Base-by-base conservation (phyloP, 208 protist species). In the Acanthamoeba triangularis region DNA sequence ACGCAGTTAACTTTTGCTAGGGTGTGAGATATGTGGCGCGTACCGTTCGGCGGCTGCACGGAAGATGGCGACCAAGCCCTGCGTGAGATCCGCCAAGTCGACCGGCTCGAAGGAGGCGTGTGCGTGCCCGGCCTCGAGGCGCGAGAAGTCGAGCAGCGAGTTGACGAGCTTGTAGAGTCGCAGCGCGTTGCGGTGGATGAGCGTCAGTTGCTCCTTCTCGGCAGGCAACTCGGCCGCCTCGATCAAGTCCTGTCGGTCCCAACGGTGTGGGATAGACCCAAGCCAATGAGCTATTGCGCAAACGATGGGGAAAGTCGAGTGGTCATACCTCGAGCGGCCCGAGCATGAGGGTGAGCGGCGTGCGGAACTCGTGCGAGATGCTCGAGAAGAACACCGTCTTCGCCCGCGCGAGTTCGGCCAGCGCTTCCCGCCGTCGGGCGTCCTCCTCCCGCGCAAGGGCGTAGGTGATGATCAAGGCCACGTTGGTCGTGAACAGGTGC, bases 311-410 rank as follows among this genome's bases (percentile, higher is more conserved):
- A n/a, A 25, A 7, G 0, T 18, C 0, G 23, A 16, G 49, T 3
- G 33, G 35, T 11, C 13, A 37, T 90, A 47, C 33, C 37, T 85
- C 95, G n/a, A 96, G 90, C 25, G 95, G 95, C 1, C 93, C 95
- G 10, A 96, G 72, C 72, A 96, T 96, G 41, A 96, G 95, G 8
- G 95, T 96, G 16, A 96, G 94, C 7, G 95, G 95, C 10, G 95
- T 96, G 33, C 95, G 49, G 35, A 96, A 96, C 37, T 96, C 95
- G 90, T 96, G 95, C 25, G 72, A 94, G 47, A 96, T 96, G 59
- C 95, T 96, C 8, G 72, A 96, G 44, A 96, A 96, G 76, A 96
- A 96, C 5, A 23, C 41, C 30, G 95, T 96, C 61, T 96, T 96
- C 4, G 92, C 90, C 35, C 94, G 78, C 2, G 95, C 93, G 16